Percentiles rank a stretch among this genome's conserved stretches.
Conservation (phyloP, 495 filamentous ascomycete species). For the Astrothelium subdiscretum region DNA sequence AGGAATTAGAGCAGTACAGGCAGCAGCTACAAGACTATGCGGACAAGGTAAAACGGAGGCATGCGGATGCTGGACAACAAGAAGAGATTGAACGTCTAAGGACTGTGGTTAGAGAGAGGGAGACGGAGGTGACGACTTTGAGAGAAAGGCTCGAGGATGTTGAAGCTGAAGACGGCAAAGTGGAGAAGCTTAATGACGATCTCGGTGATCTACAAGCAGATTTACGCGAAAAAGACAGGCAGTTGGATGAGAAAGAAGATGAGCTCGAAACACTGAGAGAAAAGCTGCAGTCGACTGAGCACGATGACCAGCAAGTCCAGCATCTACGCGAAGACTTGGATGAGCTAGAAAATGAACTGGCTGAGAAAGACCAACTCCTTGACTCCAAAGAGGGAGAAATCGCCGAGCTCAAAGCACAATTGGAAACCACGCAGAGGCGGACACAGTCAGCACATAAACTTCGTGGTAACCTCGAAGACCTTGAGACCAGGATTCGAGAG, state of each 20-base stretch:
- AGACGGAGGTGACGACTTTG: slow-evolving; percentile 22
- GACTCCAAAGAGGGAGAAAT: slow-evolving; percentile 15
- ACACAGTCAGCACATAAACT: slow-evolving; percentile 20
- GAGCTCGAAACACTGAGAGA: slow-evolving; percentile 39
- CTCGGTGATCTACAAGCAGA: slow-evolving; percentile 56
- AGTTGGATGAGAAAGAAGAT: slow-evolving; percentile 46
- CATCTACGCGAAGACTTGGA: slow-evolving; percentile 15
- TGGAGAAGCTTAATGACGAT: slow-evolving; percentile 55
- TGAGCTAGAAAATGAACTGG: slow-evolving; percentile 18
- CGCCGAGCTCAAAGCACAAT: slow-evolving; percentile 15
- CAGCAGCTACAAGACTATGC: slow-evolving; percentile 66
- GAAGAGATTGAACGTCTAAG: slow-evolving; percentile 49
- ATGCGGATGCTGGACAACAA: slow-evolving; percentile 49
- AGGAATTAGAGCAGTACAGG: slow-evolving; percentile 64
- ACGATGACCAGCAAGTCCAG: slow-evolving; percentile 5
- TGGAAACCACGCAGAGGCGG: slow-evolving; percentile 13
- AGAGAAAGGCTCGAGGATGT: slow-evolving; percentile 20
- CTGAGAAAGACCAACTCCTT: slow-evolving; percentile 15
- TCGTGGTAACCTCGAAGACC: slow-evolving; percentile 12
- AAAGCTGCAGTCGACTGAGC: slow-evolving; percentile 37
- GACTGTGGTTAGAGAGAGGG: slow-evolving; percentile 31
- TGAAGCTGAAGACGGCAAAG: slow-evolving; percentile 34
- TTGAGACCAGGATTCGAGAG: slow-evolving; percentile 17
- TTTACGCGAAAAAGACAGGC: slow-evolving; percentile 52
- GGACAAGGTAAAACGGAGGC: slow-evolving; percentile 64